Percentiles rank a stretch among this genome's conserved stretches.
Evolutionary conservation across 495 filamentous ascomycete genomes (phyloP).

Genomic region (Lasiosphaeris hirsuta): DNA sequence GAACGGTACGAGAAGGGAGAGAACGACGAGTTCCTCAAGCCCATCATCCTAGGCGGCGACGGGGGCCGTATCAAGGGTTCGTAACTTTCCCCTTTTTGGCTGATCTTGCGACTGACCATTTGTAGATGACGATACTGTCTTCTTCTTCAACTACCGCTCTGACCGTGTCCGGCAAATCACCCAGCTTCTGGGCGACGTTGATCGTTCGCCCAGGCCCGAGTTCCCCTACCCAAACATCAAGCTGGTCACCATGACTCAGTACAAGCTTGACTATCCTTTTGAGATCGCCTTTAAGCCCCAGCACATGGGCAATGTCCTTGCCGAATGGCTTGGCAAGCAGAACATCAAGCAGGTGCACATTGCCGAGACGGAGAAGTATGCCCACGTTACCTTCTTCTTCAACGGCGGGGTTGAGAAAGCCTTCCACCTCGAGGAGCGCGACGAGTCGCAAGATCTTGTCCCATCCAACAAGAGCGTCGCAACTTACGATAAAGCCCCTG

Average conservation of each 20-base stretch:
- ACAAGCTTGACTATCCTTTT: constrained; percentile 94
- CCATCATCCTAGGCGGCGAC: constrained; percentile 88
- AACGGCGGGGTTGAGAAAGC: constrained; percentile 98
- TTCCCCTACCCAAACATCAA: constrained; percentile 93
- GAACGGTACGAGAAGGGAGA: constrained; percentile 82
- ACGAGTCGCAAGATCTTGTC: constrained; percentile 56
- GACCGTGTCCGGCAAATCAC: constrained; percentile 97
- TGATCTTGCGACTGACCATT: constrained; percentile 16
- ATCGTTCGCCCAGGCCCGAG: constrained; percentile 83
- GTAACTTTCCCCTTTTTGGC: constrained; percentile 10
- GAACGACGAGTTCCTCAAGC: constrained; percentile 97
- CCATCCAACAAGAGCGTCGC: constrained; percentile 71
- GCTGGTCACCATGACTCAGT: constrained; percentile 97
- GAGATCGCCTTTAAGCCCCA: constrained; percentile 91
- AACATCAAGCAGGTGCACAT: constrained; percentile 88
- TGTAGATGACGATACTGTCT: constrained; percentile 83
- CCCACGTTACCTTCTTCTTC: constrained; percentile 99
- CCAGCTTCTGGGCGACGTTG: constrained; percentile 85
- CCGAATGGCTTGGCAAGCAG: constrained; percentile 90
- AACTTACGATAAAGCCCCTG: constrained; percentile 95
- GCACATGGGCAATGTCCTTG: constrained; percentile 92
- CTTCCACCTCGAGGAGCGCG: constrained; percentile 82
- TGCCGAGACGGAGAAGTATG: constrained; percentile 98
- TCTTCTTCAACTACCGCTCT: constrained; percentile 99
- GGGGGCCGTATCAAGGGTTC: constrained; percentile 78